Conservation (phyloP, 306 rosid species). For the Casuarina cunninghamiana region DNA sequence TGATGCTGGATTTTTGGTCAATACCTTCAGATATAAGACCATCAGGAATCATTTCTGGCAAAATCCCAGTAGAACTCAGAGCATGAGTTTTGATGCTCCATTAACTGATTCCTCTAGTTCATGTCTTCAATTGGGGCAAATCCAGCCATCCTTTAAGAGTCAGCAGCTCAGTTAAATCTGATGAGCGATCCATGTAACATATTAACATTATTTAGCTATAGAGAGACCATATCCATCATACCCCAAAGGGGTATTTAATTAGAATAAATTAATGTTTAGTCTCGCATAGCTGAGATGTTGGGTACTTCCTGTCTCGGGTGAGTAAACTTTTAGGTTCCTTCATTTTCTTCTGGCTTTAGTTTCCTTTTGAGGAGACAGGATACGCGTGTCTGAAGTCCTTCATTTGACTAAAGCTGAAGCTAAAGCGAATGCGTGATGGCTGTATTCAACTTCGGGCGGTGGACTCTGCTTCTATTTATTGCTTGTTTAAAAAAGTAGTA, state of each 20-base stretch:
- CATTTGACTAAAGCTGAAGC: too few relatives aligned
- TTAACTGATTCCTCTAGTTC: conserved; percentile 54
- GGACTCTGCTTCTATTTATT: too few relatives aligned
- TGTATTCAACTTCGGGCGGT: too few relatives aligned
- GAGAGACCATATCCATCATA: not conserved
- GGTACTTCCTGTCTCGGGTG: too few relatives aligned
- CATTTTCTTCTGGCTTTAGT: too few relatives aligned
- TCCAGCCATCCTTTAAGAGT: conserved; percentile 31
- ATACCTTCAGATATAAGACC: conserved; percentile 54
- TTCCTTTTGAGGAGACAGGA: too few relatives aligned
- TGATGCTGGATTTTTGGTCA: conserved; percentile 70
- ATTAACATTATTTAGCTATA: not conserved
- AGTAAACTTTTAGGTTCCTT: too few relatives aligned
- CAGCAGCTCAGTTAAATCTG: conserved; percentile 41
- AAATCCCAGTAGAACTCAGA: conserved; percentile 58
- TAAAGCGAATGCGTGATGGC: too few relatives aligned
- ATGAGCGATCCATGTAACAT: conserved; percentile 25
- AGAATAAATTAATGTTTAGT: not conserved
- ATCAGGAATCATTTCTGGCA: conserved; percentile 84
- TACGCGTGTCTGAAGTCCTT: too few relatives aligned
- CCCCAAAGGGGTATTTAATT: not conserved
- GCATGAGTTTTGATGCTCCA: conserved; percentile 48
- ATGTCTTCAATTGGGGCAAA: conserved; percentile 43
- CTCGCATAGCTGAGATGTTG: too few relatives aligned
- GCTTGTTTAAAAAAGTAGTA: too few relatives aligned